Base-by-base conservation (phyloP, 2,329 filamentous ascomycete genomes). In the Pseudogymnoascus sp. region DNA sequence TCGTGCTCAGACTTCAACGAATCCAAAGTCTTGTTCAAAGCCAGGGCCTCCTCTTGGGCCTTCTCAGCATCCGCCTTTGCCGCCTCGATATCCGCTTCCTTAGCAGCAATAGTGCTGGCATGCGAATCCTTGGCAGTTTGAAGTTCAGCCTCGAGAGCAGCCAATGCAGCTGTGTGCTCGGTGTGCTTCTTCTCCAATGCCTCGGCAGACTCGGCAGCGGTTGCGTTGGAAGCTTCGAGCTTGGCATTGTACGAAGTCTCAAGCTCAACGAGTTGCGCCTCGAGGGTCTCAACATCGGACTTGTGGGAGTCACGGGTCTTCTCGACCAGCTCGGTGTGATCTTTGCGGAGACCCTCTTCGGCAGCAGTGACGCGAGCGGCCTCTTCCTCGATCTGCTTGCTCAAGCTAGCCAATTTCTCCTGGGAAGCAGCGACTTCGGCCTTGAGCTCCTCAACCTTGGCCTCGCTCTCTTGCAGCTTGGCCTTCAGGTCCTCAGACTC, bases 401-500 rank as follows among this genome's bases (percentile, higher is more conserved):
- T 79, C 19, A 87, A 77, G 67, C 83, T 79, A 1, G 78, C 71
- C 62, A 87, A 78, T 69, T 82, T 86, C 61, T 80, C 80, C 69
- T 86, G 77, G 0, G 82, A 84, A 8, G 79, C 74, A 64, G 79
- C 75, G 60, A 87, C 79, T 68, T 87, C 81, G 5, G 78, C 76
- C 72, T 83, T 84, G 31, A 87, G 78, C 11, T 80, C 74, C 62
- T 82, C 78, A 9, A 87, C 81, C 69, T 86, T 82, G 6, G 78
- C 73, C 69, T 87, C 83, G 66, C 83, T 84, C 33, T 83, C 79
- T 4, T 78, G 77, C 21, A 88, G 76, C 74, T 86, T 86, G 7
- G 77, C 73, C 76, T 84, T 87, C 47, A 88, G 77, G 53, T 84
- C 80, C 60, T 87, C 84, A 3, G 83, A 75, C 69, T 85, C 83